Evolutionary conservation across 257 asterid species (phyloP).

Genomic region (Solanum bulbocastanum): DNA sequence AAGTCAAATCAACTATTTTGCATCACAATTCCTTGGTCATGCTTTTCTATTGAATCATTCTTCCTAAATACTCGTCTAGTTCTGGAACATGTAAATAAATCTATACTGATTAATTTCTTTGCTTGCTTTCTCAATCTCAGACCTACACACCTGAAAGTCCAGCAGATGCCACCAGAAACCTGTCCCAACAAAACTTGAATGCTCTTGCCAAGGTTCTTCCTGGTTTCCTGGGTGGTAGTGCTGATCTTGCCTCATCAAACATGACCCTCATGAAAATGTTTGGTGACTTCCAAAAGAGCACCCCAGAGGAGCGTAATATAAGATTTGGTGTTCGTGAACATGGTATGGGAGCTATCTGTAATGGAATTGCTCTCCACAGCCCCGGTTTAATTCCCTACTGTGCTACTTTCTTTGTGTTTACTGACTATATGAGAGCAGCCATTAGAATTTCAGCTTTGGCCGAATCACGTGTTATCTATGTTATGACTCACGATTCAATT

Average conservation of each 20-base stretch:
- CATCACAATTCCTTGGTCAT: background rate
- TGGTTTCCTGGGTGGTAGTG: conserved; percentile 79
- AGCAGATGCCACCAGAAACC: conserved; percentile 66
- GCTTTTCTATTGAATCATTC: background rate
- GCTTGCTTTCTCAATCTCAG: conserved; percentile 19
- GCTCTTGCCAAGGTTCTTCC: conserved; percentile 81
- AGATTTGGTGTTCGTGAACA: conserved; percentile 79
- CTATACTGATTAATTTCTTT: background rate
- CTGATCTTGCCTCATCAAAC: conserved; percentile 88
- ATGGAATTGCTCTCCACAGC: conserved; percentile 70
- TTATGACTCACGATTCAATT: conserved; percentile 82
- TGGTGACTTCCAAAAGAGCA: conserved; percentile 68
- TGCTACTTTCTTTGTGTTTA: conserved; percentile 78
- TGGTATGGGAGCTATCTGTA: conserved; percentile 66
- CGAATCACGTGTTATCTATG: conserved; percentile 65
- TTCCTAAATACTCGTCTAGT: background rate
- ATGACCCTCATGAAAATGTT: conserved; percentile 72
- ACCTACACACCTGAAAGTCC: conserved; percentile 69
- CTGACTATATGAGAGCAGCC: conserved; percentile 77
- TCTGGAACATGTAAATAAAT: background rate
- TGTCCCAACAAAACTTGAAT: conserved; percentile 58
- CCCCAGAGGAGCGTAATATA: conserved; percentile 71
- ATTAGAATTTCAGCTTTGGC: conserved; percentile 61
- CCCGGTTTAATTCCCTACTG: conserved; percentile 71
- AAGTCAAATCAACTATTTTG: background rate